Base-by-base conservation (phyloP, 306 rosid genomes). In the Castanospermum australe region DNA sequence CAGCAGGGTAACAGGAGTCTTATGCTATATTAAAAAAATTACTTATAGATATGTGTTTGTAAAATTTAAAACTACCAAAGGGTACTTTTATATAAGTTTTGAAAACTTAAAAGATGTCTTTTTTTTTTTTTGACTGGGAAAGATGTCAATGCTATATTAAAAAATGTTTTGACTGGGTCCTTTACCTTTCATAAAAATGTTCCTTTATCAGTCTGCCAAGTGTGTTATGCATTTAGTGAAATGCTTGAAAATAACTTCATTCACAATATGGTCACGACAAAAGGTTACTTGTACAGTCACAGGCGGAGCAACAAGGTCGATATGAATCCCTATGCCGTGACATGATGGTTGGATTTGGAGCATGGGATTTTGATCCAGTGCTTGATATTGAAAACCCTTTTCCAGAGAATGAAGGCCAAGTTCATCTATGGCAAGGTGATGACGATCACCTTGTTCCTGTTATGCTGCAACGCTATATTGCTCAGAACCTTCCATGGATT, bases 381-480 rank as follows among this genome's bases (percentile, higher is more conserved):
- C 48, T 77, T 45, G 86, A 84, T 50, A 79, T 92, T 35, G 73
- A 88, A 25, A 89, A 88, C 74, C 91, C 95, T 41, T 87, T 85
- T 12, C 72, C 87, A 2, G 71, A 84, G n/a, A 76, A 76, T 18
- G 82, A 76, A 77, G 80, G 78, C 5, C 70, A 85, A 0, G 90
- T 88, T 59, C 91, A 92, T 84, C 67, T 90, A 35, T 92, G 97
- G 97, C 94, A 90, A n/a, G 94, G 97, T 13, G 87, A 76, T 28
- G 91, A 90, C 0, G 92, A 92, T 75, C 10, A 8, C 44, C 83
- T 92, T 22, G 73, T 85, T 56, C 88, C 87, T 0, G 81, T 56
- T 51, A 50, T 6, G 15, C 69, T 87, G 47, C 91, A 84, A 61
- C 88, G 89, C 15, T 85, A 81, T 33, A 82, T 92, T 57, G 87